phyloP scores from a whole-genome alignment of 2,329 filamentous ascomycete species.

The Colletotrichum simmondsii region DNA sequence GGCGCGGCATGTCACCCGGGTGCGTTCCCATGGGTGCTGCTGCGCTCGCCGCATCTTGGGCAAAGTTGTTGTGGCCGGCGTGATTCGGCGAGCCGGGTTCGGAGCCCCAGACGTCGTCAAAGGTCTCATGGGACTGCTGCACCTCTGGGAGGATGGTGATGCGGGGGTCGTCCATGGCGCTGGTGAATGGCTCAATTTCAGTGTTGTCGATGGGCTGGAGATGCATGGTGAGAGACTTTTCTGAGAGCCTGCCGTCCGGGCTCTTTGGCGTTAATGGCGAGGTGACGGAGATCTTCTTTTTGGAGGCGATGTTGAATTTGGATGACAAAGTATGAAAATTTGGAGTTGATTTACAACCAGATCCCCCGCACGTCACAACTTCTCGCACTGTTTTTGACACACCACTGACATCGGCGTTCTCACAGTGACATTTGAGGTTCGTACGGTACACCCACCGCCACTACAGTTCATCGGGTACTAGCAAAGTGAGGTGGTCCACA shows the following conservation, averaged over 20 bases:
- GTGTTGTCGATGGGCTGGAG: slow-evolving; percentile 36
- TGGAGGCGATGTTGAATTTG: neutral
- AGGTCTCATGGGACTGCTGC: slow-evolving; percentile 21
- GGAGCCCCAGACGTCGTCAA: slow-evolving; percentile 39
- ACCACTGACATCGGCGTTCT: accelerated
- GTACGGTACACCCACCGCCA: neutral
- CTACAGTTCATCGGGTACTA: neutral
- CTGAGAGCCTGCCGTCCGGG: neutral
- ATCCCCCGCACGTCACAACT: slow-evolving; percentile 3
- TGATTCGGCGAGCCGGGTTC: slow-evolving; percentile 19
- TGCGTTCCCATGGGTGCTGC: slow-evolving; percentile 42
- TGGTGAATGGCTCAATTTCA: slow-evolving; percentile 35
- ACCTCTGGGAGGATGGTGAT: slow-evolving; percentile 6
- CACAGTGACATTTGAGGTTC: neutral
- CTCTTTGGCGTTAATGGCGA: neutral
- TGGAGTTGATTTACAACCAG: slow-evolving; percentile 28
- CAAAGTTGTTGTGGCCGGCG: neutral
- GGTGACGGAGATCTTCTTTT: slow-evolving; percentile 4
- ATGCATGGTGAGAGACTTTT: slow-evolving; percentile 23
- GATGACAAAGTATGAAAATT: slow-evolving; percentile 16
- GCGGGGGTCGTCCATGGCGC: slow-evolving; percentile 26
- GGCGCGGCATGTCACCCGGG: slow-evolving; percentile 75
- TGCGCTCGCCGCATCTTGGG: neutral
- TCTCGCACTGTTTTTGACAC: neutral
- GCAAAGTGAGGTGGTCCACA: neutral